phyloP scores from a whole-genome alignment of 768 basidiomycete species.

The Boletus vinaceobasis region DNA sequence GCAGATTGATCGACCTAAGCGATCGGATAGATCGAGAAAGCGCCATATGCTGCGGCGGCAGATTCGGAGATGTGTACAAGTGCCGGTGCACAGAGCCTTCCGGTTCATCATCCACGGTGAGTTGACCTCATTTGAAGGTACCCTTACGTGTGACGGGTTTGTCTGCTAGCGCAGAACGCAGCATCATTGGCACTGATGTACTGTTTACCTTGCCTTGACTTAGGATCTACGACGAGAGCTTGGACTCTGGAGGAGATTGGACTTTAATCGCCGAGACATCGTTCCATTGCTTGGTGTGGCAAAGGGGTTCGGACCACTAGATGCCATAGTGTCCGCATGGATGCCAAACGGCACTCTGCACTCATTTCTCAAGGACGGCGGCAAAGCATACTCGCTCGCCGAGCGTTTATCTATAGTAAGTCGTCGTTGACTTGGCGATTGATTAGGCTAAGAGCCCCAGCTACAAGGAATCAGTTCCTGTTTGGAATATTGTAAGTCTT shows the following conservation, averaged over 20 bases:
- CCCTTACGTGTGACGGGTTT: no score
- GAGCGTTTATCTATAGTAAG: not conserved
- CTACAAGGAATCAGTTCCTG: slow-evolving; percentile 1
- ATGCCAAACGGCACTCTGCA: slow-evolving; percentile 17
- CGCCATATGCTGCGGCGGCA: not conserved
- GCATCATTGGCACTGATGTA: not conserved
- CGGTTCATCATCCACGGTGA: not conserved
- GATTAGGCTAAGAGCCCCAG: not conserved
- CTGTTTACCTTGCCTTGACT: not conserved
- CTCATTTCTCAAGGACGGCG: slow-evolving; percentile 8
- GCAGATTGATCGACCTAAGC: not conserved
- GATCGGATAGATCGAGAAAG: not conserved
- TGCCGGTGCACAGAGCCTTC: slow-evolving; percentile 1
- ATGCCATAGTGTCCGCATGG: slow-evolving; percentile 17
- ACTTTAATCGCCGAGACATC: slow-evolving; percentile 14
- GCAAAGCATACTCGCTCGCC: not conserved
- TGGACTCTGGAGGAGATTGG: slow-evolving; percentile 21
- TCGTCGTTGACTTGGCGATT: not conserved
- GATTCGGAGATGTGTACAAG: slow-evolving; percentile 9
- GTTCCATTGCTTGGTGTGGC: slow-evolving; percentile 22
- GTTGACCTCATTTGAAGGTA: no score
- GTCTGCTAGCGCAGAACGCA: no score
- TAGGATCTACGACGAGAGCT: slow-evolving; percentile 20
- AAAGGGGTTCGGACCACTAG: slow-evolving; percentile 19
- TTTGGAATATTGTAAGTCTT: slow-evolving; percentile 5